Conservation (phyloP, 768 basidiomycete genomes). For the Dioszegia crocea region DNA sequence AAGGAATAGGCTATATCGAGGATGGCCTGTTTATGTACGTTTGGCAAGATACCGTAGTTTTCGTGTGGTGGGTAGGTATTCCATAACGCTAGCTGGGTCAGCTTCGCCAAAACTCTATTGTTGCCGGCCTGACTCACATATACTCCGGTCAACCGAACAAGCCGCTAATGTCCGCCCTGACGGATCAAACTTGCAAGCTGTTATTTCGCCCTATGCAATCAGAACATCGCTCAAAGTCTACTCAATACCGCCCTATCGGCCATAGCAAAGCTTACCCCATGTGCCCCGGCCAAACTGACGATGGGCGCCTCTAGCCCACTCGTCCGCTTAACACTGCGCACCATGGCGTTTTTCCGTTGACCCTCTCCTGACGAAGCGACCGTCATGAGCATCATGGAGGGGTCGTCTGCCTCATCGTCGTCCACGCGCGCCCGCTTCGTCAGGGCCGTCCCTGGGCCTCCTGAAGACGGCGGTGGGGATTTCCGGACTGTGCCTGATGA, state of each 20-base stretch:
- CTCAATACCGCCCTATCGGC: too few relatives aligned
- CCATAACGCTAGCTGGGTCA: constrained; percentile 66
- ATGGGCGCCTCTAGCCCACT: constrained; percentile 91
- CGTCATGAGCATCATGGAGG: constrained; percentile 43
- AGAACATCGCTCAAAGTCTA: background rate
- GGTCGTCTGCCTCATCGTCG: constrained; percentile 33
- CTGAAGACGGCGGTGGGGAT: constrained; percentile 35
- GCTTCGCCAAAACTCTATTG: too few relatives aligned
- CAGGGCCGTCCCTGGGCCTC: constrained; percentile 34
- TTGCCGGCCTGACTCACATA: too few relatives aligned
- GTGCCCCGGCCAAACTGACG: constrained; percentile 79
- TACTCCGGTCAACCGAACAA: constrained; percentile 79
- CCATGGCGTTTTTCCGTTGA: constrained; percentile 48
- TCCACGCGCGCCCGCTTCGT: constrained; percentile 45
- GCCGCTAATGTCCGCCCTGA: constrained; percentile 91
- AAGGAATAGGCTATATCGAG: constrained; percentile 72
- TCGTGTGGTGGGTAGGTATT: constrained; percentile 84
- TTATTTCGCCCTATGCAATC: constrained; percentile 65
- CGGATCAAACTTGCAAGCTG: constrained; percentile 89
- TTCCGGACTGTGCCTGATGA: constrained; percentile 31
- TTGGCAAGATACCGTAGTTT: constrained; percentile 82
- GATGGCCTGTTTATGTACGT: constrained; percentile 82
- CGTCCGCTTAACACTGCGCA: constrained; percentile 84
- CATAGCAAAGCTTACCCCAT: constrained; percentile 62
- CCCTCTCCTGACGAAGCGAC: constrained; percentile 49